These are phyloP conservation scores for Trichoderma aggressivum DNA, from an alignment of 2,329 filamentous ascomycete genomes.

Conservation along the genomic window DNA sequence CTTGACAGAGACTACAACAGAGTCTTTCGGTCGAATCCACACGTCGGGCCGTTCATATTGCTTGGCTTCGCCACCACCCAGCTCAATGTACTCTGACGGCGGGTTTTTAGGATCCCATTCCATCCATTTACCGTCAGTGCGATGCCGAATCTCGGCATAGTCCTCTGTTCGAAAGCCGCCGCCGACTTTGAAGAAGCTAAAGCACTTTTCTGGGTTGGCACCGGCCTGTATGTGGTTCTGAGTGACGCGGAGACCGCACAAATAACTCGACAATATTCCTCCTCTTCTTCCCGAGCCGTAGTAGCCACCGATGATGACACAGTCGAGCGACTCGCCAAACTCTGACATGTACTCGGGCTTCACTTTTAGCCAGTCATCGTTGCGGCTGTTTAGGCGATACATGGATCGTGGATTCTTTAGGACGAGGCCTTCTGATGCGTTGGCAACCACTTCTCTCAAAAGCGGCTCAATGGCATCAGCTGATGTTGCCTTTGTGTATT, in stretches of 20 bases:
- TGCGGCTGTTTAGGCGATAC: constrained; percentile 84
- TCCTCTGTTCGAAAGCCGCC: constrained; percentile 84
- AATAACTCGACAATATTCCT: constrained; percentile 76
- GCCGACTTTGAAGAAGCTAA: constrained; percentile 98
- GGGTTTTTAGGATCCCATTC: constrained; percentile 77
- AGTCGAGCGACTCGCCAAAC: constrained; percentile 89
- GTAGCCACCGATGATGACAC: constrained; percentile 85
- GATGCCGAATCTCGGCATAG: constrained; percentile 76
- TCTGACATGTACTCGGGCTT: constrained; percentile 99
- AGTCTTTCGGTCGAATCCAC: constrained; percentile 89
- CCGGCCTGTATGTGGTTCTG: constrained; percentile 61
- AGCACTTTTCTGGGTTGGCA: constrained; percentile 68
- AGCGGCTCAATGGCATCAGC: constrained; percentile 73
- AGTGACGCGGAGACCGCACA: constrained; percentile 82
- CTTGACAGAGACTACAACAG: constrained; percentile 83
- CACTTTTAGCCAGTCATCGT: constrained; percentile 97
- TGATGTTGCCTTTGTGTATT: constrained; percentile 62
- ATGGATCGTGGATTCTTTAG: constrained; percentile 87
- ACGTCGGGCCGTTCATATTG: constrained; percentile 81
- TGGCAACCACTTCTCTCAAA: constrained; percentile 78
- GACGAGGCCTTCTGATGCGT: constrained; percentile 85
- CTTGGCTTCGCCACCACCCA: constrained; percentile 68
- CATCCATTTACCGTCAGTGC: constrained; percentile 87
- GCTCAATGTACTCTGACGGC: constrained; percentile 73
- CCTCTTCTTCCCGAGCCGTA: constrained; percentile 85